Base-by-base conservation (phyloP, 2,329 filamentous ascomycete genomes). In the Claviceps sorghi region DNA sequence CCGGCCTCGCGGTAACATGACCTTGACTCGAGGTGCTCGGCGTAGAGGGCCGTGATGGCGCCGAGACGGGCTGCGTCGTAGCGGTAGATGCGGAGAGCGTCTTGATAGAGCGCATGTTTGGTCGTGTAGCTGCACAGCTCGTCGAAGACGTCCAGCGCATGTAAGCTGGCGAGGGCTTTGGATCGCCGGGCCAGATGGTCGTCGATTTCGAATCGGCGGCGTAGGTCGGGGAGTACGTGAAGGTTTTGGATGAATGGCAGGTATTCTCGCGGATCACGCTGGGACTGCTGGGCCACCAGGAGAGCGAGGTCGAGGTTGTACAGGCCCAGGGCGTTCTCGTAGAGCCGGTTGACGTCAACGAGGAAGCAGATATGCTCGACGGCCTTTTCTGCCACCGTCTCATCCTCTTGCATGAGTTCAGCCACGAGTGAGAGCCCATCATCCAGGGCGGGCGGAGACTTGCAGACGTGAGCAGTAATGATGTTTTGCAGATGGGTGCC, bases 281-380 rank as follows among this genome's bases (percentile, higher is more conserved):
- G 93, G 0, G 90, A 93, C 64, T 96, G 90, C 63, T 98, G 93
- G 0, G 93, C 93, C 13, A 98, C 87, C 6, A 96, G 74, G 11
- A 98, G 75, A 3, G 91, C 84, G 8, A 98, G 79, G 11, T 95
- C 88, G 2, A 98, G 78, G 61, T 97, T 83, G 64, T 98, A 98
- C 2, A 97, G 74, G 1, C 90, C 90, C 2, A 98, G 74, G 0
- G 93, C 87, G 55, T 90, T 83, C 56, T 96, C 88, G 61, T 95
- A 98, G 0, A 98, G 78, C 41, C 83, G 82, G 65, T 96, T 94
- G 46, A 94, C 85, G 66, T 98, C 93, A 0, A 90, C 88, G 43
- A 98, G 77, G 74, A 98, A 98, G 73, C 89, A 97, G 55, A 98
- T 96, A 62, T 98, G 93, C 64, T 96, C 89, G 22, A 96, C 84